Percentiles rank a stretch among this genome's conserved stretches.
These are phyloP conservation scores for Phlegmacium glaucopus DNA, from an alignment of 768 basidiomycete species.

Conservation along the genomic window DNA sequence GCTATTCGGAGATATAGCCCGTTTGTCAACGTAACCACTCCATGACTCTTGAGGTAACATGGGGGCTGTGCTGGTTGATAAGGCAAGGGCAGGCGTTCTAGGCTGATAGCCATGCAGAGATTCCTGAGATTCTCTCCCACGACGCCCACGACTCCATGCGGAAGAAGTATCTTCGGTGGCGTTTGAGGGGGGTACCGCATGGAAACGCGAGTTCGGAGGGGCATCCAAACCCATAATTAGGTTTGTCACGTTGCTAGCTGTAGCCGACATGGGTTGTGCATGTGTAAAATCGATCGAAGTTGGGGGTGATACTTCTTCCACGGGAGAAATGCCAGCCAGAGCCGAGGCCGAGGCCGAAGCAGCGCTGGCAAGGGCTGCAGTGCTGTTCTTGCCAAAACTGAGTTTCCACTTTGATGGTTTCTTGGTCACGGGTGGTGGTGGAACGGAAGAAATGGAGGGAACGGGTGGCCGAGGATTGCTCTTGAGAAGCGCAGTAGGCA, in stretches of 20 bases:
- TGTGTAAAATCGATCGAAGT: conserved; percentile 25
- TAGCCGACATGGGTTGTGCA: conserved; percentile 50
- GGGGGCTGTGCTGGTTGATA: conserved; percentile 25
- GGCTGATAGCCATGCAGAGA: conserved; percentile 12
- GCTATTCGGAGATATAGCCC: conserved; percentile 58
- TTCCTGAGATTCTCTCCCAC: conserved; percentile 22
- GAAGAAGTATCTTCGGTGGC: conserved; percentile 38
- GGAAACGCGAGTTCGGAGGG: conserved; percentile 20
- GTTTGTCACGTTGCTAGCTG: conserved; percentile 74
- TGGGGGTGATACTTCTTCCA: conserved; percentile 35
- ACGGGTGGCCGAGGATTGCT: conserved; percentile 20
- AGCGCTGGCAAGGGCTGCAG: conserved; percentile 24
- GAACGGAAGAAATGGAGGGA: conserved; percentile 13
- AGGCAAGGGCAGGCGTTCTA: conserved; percentile 23
- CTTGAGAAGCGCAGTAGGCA: conserved; percentile 33
- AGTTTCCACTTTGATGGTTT: conserved; percentile 89
- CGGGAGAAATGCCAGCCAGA: conserved; percentile 36
- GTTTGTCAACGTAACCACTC: conserved; percentile 33
- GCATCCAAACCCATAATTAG: conserved; percentile 70
- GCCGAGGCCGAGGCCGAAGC: conserved; percentile 15
- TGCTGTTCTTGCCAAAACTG: conserved; percentile 60
- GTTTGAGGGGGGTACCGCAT: conserved; percentile 6
- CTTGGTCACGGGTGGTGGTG: conserved; percentile 37
- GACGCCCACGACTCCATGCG: conserved; percentile 50
- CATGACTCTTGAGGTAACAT: conserved; percentile 25